Percentiles rank a stretch among this genome's conserved stretches.
Conservation (phyloP, 768 basidiomycete species). For the Tephrocybe sp. region DNA sequence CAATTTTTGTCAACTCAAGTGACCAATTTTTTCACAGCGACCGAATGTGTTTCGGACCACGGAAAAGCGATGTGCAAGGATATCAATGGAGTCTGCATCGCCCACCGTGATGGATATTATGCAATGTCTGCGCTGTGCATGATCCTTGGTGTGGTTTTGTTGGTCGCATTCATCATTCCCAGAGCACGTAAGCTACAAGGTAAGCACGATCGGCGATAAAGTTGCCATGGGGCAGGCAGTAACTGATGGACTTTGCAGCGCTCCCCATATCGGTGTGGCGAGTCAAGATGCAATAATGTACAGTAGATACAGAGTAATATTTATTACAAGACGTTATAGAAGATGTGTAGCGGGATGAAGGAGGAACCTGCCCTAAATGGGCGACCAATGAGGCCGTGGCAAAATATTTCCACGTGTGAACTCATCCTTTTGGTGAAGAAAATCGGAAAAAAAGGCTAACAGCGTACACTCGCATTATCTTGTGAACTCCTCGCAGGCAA, state of each 20-base stretch:
- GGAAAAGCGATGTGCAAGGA: conserved; percentile 79
- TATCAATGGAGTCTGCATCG: conserved; percentile 78
- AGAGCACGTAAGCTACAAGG: conserved; percentile 86
- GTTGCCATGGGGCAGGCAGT: not conserved
- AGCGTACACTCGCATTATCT: conserved; percentile 20
- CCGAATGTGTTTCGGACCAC: conserved; percentile 91
- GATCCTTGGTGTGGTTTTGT: conserved; percentile 66
- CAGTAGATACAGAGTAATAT: conserved; percentile 2
- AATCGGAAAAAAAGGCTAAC: conserved; percentile 29
- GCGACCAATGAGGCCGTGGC: conserved; percentile 7
- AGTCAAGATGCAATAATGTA: conserved; percentile 44
- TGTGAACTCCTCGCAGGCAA: conserved; percentile 21
- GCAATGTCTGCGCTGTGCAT: conserved; percentile 80
- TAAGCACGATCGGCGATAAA: conserved; percentile 33
- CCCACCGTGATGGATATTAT: conserved; percentile 91
- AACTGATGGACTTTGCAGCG: conserved; percentile 36
- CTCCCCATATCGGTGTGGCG: conserved; percentile 75
- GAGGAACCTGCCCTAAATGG: conserved; percentile 40
- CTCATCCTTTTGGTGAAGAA: conserved; percentile 27
- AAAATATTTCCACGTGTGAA: conserved; percentile 46
- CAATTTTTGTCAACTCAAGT: not conserved
- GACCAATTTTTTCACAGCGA: conserved; percentile 40
- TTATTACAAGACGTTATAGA: not conserved
- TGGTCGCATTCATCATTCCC: conserved; percentile 79
- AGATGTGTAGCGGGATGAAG: not conserved